Conservation (phyloP, 2,329 filamentous ascomycete genomes). For the Fusarium sp. region DNA sequence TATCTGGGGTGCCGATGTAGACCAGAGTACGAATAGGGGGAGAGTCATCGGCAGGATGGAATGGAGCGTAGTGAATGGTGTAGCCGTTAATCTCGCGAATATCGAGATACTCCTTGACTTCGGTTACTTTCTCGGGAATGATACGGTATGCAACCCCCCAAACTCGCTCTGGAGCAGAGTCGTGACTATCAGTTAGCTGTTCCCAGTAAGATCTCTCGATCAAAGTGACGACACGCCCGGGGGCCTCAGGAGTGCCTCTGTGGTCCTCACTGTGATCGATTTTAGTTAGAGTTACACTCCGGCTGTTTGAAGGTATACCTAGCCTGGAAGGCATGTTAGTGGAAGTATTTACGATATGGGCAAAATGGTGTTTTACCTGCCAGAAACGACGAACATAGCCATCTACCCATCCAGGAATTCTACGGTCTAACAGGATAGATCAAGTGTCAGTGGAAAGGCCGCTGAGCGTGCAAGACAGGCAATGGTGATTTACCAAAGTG, state of each 20-base stretch:
- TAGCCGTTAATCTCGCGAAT: constrained; percentile 98
- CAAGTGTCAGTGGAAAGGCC: constrained; percentile 2
- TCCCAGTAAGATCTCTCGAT: constrained; percentile 88
- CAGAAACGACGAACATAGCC: constrained; percentile 97
- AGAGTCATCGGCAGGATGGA: constrained; percentile 64
- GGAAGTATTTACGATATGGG: not conserved
- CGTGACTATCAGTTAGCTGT: constrained; percentile 75
- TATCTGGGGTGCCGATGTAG: constrained; percentile 94
- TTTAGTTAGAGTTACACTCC: not conserved
- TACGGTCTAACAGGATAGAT: constrained; percentile 70
- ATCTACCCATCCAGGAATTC: constrained; percentile 88
- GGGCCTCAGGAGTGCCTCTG: constrained; percentile 86
- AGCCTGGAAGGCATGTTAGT: constrained; percentile 42
- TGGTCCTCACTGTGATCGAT: constrained; percentile 80
- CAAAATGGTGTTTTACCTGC: constrained; percentile 75
- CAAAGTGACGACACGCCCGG: constrained; percentile 92
- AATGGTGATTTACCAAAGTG: constrained; percentile 86
- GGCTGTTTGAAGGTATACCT: constrained; percentile 43
- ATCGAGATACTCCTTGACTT: constrained; percentile 91
- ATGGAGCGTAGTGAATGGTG: constrained; percentile 89
- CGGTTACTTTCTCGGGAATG: constrained; percentile 73
- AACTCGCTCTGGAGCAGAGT: constrained; percentile 71
- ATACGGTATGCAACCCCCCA: constrained; percentile 97
- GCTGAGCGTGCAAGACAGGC: not conserved
- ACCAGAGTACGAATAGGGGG: constrained; percentile 70